Evolutionary conservation across 2,329 filamentous ascomycete species (phyloP), one percentile per base, ranked within the genome.

Genomic region (Colletotrichum falcatum): DNA sequence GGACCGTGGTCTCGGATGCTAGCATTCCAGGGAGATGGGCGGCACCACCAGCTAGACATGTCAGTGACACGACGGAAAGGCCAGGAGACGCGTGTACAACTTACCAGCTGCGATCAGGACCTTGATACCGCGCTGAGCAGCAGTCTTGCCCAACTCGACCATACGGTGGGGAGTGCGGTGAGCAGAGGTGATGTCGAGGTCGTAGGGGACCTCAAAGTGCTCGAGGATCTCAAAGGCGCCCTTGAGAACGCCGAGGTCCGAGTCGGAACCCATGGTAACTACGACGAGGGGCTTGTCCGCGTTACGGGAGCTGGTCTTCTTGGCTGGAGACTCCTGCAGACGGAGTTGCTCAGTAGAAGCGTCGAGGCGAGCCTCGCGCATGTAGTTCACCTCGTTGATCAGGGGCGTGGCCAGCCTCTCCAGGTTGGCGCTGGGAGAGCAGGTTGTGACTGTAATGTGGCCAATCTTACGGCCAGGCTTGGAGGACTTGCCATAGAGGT

Each of bases 391-490:
- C 61, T 88, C 82, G 54, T 90, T 83, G 69, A 97, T 89, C 28
- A 98, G 86, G 61, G 92, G 89, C 46, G 92, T 88, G 18, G 91
- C 87, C 20, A 86, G 84, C 78, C 79, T 73, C 70, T 87, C 84
- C 20, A 90, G 81, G n/a, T 92, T 90, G 75, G 91, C 86, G 46
- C 87, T 83, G 77, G 95, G 89, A 0, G 88, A 90, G 16, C 88
- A 85, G 1, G 90, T 90, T 1, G 93, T 92, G 46, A 97, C 83
- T 0, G 95, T 98, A 74, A 99, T 89, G 80, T 99, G 96, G 14
- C 95, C 95, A 83, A 98, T 98, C 81, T 98, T 99, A 55, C 96
- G 91, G 42, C 94, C 92, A 5, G 93, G 94, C 75, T 94, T 93
- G 33, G 94, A 92, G 56, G 89, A 89, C 82, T 98, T 98, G 77